Base-by-base conservation (phyloP, 257 asterid species). In the Ajuga chamaepitys region DNA sequence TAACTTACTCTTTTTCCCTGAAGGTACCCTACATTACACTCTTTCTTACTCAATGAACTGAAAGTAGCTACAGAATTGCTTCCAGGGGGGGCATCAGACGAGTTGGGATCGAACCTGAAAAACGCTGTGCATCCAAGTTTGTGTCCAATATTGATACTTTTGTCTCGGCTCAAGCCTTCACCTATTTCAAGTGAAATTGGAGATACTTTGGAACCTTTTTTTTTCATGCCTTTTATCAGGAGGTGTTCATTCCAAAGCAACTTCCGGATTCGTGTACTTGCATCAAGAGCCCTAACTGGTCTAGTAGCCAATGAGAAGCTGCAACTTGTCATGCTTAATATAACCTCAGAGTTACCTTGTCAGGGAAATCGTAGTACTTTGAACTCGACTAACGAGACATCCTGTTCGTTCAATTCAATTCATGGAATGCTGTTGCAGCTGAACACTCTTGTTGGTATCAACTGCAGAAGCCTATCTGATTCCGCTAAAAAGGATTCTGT, bases 21-120 rank as follows among this genome's bases (percentile, higher is more conserved):
- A 75, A 93, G 99, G 99, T 87, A 93, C 85, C 95, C 99, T 22
- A 59, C 82, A 61, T 67, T 90, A 77, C 99, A 93, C 76, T n/a
- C 84, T 1, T 93, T 93, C 84, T 79, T 93, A 54, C 72, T 83
- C 71, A 74, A 82, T 42, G 99, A 89, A 74, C 84, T 93, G 78
- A 78, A 72, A 73, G 80, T 87, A 75, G 97, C 99, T 42, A 87
- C 97, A 1, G 92, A 87, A 48, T 70, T 79, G 54, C 94, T 87
- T 64, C 18, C 63, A 47, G 77, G 73, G 71, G 95, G 82, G 41
- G 75, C 93, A 47, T 74, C 93, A 30, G 74, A 78, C 58, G 75
- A 77, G 21, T 56, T 73, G 71, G 79, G 76, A 66, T 72, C 91
- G 60, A 82, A 79, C 87, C 74, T 87, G 81, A 84, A 85, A 68